Base-by-base conservation (phyloP, 176 grass and related monocot species). In the Poa annua region DNA sequence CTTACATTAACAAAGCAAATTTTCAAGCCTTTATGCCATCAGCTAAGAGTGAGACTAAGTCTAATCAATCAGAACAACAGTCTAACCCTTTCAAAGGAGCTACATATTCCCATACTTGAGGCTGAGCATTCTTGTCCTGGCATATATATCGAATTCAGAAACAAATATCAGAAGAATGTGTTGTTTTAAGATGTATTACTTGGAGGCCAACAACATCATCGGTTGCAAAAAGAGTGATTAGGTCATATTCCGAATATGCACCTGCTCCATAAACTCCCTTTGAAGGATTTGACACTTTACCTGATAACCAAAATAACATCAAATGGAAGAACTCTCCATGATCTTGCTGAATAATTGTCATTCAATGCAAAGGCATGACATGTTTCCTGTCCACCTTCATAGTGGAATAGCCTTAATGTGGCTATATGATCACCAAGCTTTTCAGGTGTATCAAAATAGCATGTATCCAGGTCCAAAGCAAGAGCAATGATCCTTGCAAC, bases 91-190 rank as follows among this genome's bases (percentile, higher is more conserved):
- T 93, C 38, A 98, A 20, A 19, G 96, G 96, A 83, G 79, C 91
- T 66, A 98, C 91, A 87, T 93, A 92, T 90, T 98, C 96, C 96
- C 93, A 98, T 77, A 92, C 83, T 91, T 88, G 96, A 64, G 91
- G 91, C 73, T 85, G 81, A 80, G 87, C 85, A 85, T 88, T 89
- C 81, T 65, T 91, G 45, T 95, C 96, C 83, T 95, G 93, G 72
- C 96, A 98, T 85, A 98, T 95, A 93, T 95, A 67, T 10, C 67
- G 41, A 38, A 83, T 81, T 42, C 41, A 53, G 62, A 66, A 8
- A 73, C 34, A 77, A 85, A 36, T 7, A 80, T n/a, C 56, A 62
- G 51, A 54, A 68, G 32, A 49, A 55, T 6, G 3, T 29, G 50
- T 75, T 19, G 52, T 10, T 85, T 75, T 45, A 70, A 81, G 51